Conservation (phyloP, 129 eudicot genomes). For the Centrapalus pauciflorus region DNA sequence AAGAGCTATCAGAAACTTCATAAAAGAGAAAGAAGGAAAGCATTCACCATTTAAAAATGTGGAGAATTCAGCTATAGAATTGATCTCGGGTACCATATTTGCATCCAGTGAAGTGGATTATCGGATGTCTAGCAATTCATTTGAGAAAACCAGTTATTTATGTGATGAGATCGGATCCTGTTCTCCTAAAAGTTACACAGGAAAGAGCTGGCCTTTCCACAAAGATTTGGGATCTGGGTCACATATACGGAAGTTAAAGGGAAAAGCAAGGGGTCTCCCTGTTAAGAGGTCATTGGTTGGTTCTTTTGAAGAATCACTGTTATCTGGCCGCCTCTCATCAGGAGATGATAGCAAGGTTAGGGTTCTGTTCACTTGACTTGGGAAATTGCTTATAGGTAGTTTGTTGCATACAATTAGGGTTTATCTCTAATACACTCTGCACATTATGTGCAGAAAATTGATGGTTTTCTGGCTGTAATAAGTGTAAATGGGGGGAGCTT, state of each 20-base stretch:
- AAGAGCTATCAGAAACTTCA: conserved; percentile 11
- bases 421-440: conserved; percentile 23
- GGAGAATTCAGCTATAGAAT: conserved; percentile 26
- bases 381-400: neutral
- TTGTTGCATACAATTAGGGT: neutral
- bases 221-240: conserved; percentile 19
- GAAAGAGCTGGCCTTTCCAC: conserved; percentile 42
- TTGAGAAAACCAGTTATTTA: conserved; percentile 36
- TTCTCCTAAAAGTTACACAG: conserved; percentile 33
- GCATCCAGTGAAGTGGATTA: conserved; percentile 40
- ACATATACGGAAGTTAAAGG: conserved; percentile 13
- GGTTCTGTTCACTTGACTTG: neutral
- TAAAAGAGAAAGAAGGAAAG: conserved; percentile 12
- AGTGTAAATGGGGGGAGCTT: conserved; percentile 68
- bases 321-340: conserved; percentile 70
- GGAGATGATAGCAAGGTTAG: conserved; percentile 63
- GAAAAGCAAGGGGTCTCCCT: conserved; percentile 38
- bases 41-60: conserved; percentile 14
- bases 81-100: conserved; percentile 31
- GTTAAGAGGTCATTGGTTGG: conserved; percentile 84
- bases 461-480: conserved; percentile 79
- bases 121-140: conserved; percentile 36
- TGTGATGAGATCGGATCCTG: conserved; percentile 27
- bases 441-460: conserved; percentile 53
- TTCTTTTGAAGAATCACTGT: conserved; percentile 83